A percentile compares a stretch with the other conserved stretches of the same genome.
Conservation (phyloP, 345 rosid genomes). For the Camelina laxa region DNA sequence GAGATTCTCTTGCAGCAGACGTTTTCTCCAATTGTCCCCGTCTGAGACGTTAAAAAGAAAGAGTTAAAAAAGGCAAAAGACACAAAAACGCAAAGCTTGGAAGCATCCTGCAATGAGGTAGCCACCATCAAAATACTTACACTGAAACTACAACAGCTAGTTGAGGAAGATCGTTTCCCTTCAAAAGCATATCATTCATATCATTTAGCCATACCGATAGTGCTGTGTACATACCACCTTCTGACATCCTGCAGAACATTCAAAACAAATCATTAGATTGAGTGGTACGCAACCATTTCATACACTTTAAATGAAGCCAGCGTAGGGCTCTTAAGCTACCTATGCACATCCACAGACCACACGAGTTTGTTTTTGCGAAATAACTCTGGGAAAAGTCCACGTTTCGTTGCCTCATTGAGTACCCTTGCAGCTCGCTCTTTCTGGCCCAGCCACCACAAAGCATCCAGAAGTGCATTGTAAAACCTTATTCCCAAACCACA, state of each 20-base stretch:
- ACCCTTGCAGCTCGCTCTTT: constrained; percentile 87
- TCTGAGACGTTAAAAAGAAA: constrained; percentile 48
- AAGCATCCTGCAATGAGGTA: constrained; percentile 23
- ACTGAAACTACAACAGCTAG: constrained; percentile 76
- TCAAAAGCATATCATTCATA: constrained; percentile 55
- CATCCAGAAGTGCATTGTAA: constrained; percentile 87
- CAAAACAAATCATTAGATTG: constrained; percentile 37
- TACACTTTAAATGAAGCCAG: constrained; percentile 24
- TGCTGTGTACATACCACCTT: constrained; percentile 81
- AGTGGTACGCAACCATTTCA: constrained; percentile 21
- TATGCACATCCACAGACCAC: constrained; percentile 90
- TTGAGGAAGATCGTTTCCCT: constrained; percentile 81
- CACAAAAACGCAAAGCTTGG: constrained; percentile 4
- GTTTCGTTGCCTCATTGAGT: constrained; percentile 75
- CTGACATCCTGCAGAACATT: constrained; percentile 76
- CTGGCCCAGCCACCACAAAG: constrained; percentile 97
- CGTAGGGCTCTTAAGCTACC: constrained; percentile 49
- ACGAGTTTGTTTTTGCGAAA: constrained; percentile 82
- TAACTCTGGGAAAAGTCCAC: constrained; percentile 92
- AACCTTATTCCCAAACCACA: constrained; percentile 87
- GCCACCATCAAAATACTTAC: constrained; percentile 53
- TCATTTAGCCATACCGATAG: constrained; percentile 81
- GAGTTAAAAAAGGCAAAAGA: constrained; percentile 20
- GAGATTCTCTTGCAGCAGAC: constrained; percentile 58
- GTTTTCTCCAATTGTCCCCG: constrained; percentile 75